phyloP scores from a whole-genome alignment of 2,329 filamentous ascomycete species.

The Tricladium varicosporioides region DNA sequence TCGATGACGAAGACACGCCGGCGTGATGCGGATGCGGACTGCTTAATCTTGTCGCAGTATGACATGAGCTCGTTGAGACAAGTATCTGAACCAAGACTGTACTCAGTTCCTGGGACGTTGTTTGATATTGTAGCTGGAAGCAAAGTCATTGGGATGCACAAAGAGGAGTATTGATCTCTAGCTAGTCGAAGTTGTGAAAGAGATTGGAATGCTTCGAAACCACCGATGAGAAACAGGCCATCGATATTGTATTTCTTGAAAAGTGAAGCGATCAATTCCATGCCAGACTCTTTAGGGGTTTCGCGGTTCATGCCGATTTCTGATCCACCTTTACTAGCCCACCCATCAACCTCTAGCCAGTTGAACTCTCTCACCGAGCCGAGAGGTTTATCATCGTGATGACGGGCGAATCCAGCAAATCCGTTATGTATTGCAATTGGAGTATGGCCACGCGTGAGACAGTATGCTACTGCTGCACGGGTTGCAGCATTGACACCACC shows the following conservation, averaged over 20 bases:
- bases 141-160: constrained; percentile 89
- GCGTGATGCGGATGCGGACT: constrained; percentile 90
- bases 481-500: constrained; percentile 98
- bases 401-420: constrained; percentile 88
- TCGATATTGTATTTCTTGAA: constrained; percentile 88
- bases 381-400: constrained; percentile 79
- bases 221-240: constrained; percentile 86
- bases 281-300: constrained; percentile 79
- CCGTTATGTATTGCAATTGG: constrained; percentile 94
- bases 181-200: constrained; percentile 84
- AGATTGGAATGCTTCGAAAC: constrained; percentile 95
- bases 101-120: constrained; percentile 97
- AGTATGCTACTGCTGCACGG: constrained; percentile 89
- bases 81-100: constrained; percentile 93
- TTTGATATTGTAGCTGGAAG: constrained; percentile 98
- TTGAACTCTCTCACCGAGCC: constrained; percentile 81
- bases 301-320: constrained; percentile 98
- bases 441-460: constrained; percentile 85
- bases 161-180: constrained; percentile 72
- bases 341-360: constrained; percentile 92
- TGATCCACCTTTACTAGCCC: constrained; percentile 95
- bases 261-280: constrained; percentile 77
- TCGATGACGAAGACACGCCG: constrained; percentile 96
- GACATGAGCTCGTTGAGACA: constrained; percentile 92
- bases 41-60: constrained; percentile 97